Percentiles rank a stretch among this genome's conserved stretches.
Conservation (phyloP, 805 yeast species). For the Suhomyces tanzawaensis region DNA sequence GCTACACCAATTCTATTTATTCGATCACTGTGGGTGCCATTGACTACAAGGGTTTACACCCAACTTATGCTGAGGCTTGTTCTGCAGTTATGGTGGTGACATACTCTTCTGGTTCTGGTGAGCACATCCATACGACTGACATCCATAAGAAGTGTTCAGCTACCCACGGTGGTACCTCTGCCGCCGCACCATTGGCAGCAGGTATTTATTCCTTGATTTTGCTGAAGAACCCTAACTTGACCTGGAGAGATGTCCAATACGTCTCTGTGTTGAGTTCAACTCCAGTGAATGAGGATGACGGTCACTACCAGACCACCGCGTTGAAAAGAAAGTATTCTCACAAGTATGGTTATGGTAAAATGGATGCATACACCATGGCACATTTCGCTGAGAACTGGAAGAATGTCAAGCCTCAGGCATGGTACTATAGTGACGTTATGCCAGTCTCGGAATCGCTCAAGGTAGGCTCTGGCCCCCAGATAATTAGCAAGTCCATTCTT, state of each 20-base stretch:
- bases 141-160: slow-evolving; percentile 65
- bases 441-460: slow-evolving; percentile 27
- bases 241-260: slow-evolving; percentile 96
- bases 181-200: slow-evolving; percentile 98
- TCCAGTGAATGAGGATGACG: slow-evolving; percentile 65
- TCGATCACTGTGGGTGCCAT: slow-evolving; percentile 94
- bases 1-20: slow-evolving; percentile 92
- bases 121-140: slow-evolving; percentile 86
- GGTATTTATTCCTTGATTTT: slow-evolving; percentile 87
- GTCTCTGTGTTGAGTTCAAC: slow-evolving; percentile 69
- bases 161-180: slow-evolving; percentile 93
- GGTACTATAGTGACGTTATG: slow-evolving; percentile 55
- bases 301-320: slow-evolving; percentile 71
- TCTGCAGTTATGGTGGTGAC: slow-evolving; percentile 94
- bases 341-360: slow-evolving; percentile 86
- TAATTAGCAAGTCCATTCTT: slow-evolving; percentile 22
- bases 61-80: slow-evolving; percentile 88
- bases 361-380: slow-evolving; percentile 78
- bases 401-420: slow-evolving; percentile 88
- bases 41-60: slow-evolving; percentile 83
- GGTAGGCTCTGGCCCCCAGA: slow-evolving; percentile 1
- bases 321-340: slow-evolving; percentile 74
- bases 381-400: slow-evolving; percentile 71
- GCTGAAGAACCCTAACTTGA: slow-evolving; percentile 78
- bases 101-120: slow-evolving; percentile 87